Evolutionary conservation across 805 yeast species (phyloP).

Genomic region (Candida coquimbonensis): DNA sequence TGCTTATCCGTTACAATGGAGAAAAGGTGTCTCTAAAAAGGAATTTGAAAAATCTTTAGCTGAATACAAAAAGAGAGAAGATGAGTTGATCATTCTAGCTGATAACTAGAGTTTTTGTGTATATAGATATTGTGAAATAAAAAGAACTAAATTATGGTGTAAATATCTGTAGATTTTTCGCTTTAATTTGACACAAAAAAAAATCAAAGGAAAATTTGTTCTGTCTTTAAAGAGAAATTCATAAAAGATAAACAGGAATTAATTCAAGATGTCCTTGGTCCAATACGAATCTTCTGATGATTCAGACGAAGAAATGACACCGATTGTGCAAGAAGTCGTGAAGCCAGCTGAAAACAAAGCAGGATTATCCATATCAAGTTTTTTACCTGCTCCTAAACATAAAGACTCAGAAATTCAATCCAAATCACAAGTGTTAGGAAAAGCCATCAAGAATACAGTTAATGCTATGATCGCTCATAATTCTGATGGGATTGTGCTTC

Average conservation of each 20-base stretch:
- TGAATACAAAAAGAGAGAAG: conserved; percentile 1
- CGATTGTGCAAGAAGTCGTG: background rate
- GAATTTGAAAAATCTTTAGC: conserved; percentile 16
- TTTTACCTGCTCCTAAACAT: conserved; percentile 20
- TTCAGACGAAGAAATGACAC: conserved; percentile 1
- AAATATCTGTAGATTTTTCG: background rate
- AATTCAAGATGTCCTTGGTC: conserved; percentile 5
- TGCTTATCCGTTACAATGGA: conserved; percentile 7
- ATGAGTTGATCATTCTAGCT: conserved; percentile 1
- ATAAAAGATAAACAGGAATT: too few species aligned
- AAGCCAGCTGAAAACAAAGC: background rate
- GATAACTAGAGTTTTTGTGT: background rate
- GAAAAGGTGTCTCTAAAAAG: conserved; percentile 4
- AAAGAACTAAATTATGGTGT: too few species aligned
- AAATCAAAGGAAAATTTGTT: background rate
- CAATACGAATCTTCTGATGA: conserved; percentile 9
- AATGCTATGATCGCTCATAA: conserved; percentile 10
- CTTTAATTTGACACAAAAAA: background rate
- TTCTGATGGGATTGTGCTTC: conserved; percentile 15
- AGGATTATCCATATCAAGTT: conserved; percentile 17
- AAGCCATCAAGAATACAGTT: conserved; percentile 12
- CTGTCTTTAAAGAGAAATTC: background rate
- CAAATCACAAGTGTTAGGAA: conserved; percentile 12
- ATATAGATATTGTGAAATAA: too few species aligned
- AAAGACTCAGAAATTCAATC: conserved; percentile 4